Percentiles rank a stretch among this genome's conserved stretches.
Evolutionary conservation across 768 basidiomycete species (phyloP).

Genomic region (Hydnum rufescens): DNA sequence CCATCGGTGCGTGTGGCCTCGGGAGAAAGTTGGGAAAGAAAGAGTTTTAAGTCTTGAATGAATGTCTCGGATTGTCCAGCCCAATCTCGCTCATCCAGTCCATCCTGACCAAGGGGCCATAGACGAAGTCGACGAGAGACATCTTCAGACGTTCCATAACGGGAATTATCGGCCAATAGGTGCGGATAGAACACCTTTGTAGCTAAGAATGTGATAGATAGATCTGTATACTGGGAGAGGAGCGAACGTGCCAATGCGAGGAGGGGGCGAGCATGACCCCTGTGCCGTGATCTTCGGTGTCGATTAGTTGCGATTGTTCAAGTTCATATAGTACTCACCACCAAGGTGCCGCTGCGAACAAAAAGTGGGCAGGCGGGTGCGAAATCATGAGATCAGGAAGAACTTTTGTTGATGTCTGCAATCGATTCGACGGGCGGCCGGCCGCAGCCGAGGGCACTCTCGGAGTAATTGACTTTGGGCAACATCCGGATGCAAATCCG

Average conservation of each 20-base stretch:
- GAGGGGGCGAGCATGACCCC: not conserved
- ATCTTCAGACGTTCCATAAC: not conserved
- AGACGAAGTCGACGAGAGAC: not conserved
- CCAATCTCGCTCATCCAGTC: not conserved
- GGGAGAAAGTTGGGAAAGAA: not conserved
- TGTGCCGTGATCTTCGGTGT: not conserved
- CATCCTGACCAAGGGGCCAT: not conserved
- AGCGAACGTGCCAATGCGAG: not conserved
- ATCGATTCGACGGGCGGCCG: too few relatives aligned
- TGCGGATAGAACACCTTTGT: not conserved
- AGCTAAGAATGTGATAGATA: not conserved
- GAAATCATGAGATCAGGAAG: too few relatives aligned
- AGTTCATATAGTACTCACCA: not conserved
- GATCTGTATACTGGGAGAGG: not conserved
- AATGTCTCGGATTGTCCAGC: not conserved
- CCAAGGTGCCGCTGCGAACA: not conserved
- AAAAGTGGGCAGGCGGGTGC: constrained; percentile 2
- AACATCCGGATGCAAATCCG: too few relatives aligned
- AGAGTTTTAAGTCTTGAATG: not conserved
- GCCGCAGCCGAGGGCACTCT: too few relatives aligned
- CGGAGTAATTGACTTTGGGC: too few relatives aligned
- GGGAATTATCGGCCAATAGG: not conserved
- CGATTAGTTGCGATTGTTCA: not conserved
- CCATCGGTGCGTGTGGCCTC: not conserved
- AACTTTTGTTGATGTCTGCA: too few relatives aligned